Base-by-base conservation (phyloP, 768 basidiomycete species). In the Mycena indigotica region DNA sequence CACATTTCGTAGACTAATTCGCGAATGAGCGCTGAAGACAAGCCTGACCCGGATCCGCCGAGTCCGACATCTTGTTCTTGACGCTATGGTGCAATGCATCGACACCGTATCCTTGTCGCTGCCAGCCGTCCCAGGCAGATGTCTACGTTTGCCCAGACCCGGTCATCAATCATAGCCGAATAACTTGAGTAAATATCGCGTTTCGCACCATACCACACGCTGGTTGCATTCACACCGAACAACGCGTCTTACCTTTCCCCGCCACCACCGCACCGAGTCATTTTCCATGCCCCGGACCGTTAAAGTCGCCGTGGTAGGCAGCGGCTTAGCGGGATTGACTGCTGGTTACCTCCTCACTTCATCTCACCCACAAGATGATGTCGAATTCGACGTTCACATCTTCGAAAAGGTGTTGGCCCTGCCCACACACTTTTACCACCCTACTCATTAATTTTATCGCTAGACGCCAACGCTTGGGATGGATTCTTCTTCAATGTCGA, bases 261-360 rank as follows among this genome's bases (percentile, higher is more conserved):
- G n/a, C n/a, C n/a, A n/a, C n/a, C n/a, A n/a, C n/a, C n/a, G n/a
- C n/a, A n/a, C n/a, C n/a, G n/a, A n/a, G n/a, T n/a, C n/a, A n/a
- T n/a, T n/a, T n/a, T 35, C 32, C 10, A 35, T 35, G 32, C 32
- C 32, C 8, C 32, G 32, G 8, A 35, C 32, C 17, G 41, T 44
- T 5, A 84, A 84, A 59, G 84, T 91, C 28, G 88, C 88, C 2
- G 78, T 91, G 28, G 69, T 91, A 13, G 89, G 89, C 13, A 85
- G 82, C 55, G 89, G 89, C 21, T 78, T 93, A 4, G 87, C 89
- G 23, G 89, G 89, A 3, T 76, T 91, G 24, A 86, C 88, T 0
- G 79, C 87, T 24, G 86, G 86, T 2, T 81, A 89, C 67, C 69
- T 87, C 17, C 70, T 91, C 12, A 70, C 73, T 13, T 67, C 69